phyloP scores from a whole-genome alignment of 2,329 filamentous ascomycete species.

The Aspergillus pseudonomiae region DNA sequence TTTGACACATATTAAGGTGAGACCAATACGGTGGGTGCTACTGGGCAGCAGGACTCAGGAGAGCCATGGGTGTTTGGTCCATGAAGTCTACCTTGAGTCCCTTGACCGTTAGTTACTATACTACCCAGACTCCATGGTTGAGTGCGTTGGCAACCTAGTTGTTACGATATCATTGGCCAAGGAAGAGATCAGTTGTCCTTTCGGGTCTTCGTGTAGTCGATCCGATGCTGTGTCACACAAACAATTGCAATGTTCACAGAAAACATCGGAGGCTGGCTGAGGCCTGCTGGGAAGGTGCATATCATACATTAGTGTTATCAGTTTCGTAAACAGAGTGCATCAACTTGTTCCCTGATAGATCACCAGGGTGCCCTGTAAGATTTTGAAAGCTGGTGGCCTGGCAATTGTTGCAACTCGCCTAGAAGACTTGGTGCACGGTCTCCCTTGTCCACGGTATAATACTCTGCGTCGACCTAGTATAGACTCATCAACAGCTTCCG shows the following conservation, averaged over 20 bases:
- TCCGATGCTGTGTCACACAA: constrained; percentile 4
- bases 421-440: neutral
- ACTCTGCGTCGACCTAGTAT: no score
- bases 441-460: no score
- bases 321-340: neutral
- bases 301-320: neutral
- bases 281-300: neutral
- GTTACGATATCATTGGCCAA: neutral
- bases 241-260: neutral
- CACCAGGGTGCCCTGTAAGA: neutral
- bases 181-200: neutral
- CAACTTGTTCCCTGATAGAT: neutral
- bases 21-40: no score
- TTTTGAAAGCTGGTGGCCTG: neutral
- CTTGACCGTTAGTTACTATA: neutral
- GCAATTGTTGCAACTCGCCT: no score
- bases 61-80: neutral
- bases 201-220: neutral
- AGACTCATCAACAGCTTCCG: no score
- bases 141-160: neutral
- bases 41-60: no score
- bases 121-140: neutral
- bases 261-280: neutral
- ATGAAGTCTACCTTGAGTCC: neutral
- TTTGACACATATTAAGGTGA: neutral